Percentiles rank a stretch among this genome's conserved stretches.
Conservation (phyloP, 192 early-diverging fungal species). For the Coemansia sp. region DNA sequence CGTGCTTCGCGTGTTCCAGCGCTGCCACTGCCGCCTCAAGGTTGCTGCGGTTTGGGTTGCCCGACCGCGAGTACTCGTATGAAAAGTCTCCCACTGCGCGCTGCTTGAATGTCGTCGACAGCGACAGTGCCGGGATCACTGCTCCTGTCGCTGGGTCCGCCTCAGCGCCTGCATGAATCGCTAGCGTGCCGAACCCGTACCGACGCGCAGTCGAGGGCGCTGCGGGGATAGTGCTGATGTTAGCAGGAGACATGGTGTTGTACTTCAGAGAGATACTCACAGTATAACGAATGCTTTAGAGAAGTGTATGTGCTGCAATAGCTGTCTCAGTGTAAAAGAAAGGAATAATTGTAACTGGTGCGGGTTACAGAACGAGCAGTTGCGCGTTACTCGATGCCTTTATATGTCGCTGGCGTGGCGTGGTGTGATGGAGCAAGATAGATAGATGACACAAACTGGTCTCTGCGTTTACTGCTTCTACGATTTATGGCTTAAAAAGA, state of each 20-base stretch:
- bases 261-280: not conserved
- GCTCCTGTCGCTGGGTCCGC: constrained; percentile 92
- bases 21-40: constrained; percentile 88
- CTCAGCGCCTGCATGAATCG: constrained; percentile 89
- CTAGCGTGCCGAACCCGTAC: constrained; percentile 84
- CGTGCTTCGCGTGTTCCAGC: constrained; percentile 87
- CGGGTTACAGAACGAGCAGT: not conserved
- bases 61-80: constrained; percentile 81
- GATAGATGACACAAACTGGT: not conserved
- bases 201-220: constrained; percentile 9
- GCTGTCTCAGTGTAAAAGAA: not conserved
- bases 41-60: constrained; percentile 73
- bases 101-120: constrained; percentile 98
- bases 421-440: not conserved
- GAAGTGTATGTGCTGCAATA: not conserved
- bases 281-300: not conserved
- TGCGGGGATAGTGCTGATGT: constrained; percentile 13
- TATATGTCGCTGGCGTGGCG: not conserved
- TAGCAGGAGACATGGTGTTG: constrained; percentile 39
- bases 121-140: constrained; percentile 93
- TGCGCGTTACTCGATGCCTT: not conserved
- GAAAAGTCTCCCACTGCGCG: constrained; percentile 85
- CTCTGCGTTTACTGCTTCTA: not conserved
- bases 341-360: not conserved
- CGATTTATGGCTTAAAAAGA: not conserved